Percentiles rank a stretch among this genome's conserved stretches.
phyloP scores from a whole-genome alignment of 164 flowering plant genomes.

The Magnolia sinica region DNA sequence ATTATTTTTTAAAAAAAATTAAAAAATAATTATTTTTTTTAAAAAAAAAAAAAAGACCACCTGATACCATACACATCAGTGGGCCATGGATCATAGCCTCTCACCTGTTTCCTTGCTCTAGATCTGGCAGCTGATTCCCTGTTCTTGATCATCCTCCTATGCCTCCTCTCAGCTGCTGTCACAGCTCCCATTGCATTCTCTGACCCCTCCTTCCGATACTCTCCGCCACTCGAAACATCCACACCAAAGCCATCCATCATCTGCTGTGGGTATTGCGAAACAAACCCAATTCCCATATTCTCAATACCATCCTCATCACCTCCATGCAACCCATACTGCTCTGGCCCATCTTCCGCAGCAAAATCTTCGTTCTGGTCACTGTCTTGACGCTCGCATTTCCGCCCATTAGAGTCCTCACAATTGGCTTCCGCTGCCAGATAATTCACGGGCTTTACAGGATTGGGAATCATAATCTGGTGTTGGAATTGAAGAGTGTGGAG shows the following conservation, averaged over 20 bases:
- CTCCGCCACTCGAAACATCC: not conserved
- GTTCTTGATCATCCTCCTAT: conserved; percentile 66
- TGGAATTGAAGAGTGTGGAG: not conserved
- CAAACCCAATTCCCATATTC: not conserved
- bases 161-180: conserved; percentile 33
- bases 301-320: not conserved
- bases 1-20: not conserved
- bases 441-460: not conserved
- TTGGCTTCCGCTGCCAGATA: not conserved
- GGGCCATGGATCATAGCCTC: not conserved
- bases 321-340: not conserved
- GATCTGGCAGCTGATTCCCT: conserved; percentile 70
- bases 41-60: not conserved
- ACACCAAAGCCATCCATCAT: not conserved
- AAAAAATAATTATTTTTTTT: no score
- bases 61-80: not conserved
- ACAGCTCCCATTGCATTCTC: not conserved
- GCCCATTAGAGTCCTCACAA: not conserved
- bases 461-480: not conserved
- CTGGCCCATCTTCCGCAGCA: not conserved
- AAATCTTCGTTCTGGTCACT: not conserved
- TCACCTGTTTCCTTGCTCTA: conserved; percentile 59
- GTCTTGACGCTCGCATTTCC: not conserved
- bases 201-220: not conserved
- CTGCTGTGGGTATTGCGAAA: not conserved